These are phyloP conservation scores for Saccharomyces pastorianus DNA, from an alignment of 1,139 yeast species.

Conservation along the genomic window DNA sequence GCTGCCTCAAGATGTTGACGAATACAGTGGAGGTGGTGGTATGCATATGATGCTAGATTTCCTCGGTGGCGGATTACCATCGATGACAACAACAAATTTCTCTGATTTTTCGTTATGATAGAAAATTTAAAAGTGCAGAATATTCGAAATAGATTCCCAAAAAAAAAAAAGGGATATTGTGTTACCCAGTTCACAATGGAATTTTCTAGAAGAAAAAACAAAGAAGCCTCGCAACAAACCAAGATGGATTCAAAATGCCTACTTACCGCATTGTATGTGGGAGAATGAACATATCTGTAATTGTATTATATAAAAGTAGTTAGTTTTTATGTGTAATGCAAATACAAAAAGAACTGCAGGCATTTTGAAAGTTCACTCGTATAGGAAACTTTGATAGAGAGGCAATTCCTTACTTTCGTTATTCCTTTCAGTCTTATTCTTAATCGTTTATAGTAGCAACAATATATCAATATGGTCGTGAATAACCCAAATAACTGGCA, in stretches of 20 bases:
- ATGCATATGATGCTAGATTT: conserved; percentile 88
- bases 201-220: conserved; percentile 5
- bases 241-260: not conserved
- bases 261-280: not conserved
- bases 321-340: not conserved
- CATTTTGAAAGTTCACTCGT: not conserved
- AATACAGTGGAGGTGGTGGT: conserved; percentile 80
- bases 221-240: not conserved
- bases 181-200: conserved; percentile 1
- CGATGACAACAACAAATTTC: conserved; percentile 40
- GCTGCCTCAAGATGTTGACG: conserved; percentile 75
- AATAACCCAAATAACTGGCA: conserved; percentile 85
- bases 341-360: not conserved
- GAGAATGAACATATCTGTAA: not conserved
- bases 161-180: not conserved
- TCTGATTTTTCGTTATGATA: conserved; percentile 25
- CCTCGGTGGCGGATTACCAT: conserved; percentile 69
- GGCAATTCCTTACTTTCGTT: not conserved
- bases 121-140: not conserved
- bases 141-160: not conserved
- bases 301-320: not conserved
- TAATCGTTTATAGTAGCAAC: not conserved
- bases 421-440: not conserved
- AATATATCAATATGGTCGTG: conserved; percentile 44
- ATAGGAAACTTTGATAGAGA: not conserved